These are phyloP conservation scores for Ogataea pignaliae DNA, from an alignment of 805 yeast genomes.

Conservation along the genomic window DNA sequence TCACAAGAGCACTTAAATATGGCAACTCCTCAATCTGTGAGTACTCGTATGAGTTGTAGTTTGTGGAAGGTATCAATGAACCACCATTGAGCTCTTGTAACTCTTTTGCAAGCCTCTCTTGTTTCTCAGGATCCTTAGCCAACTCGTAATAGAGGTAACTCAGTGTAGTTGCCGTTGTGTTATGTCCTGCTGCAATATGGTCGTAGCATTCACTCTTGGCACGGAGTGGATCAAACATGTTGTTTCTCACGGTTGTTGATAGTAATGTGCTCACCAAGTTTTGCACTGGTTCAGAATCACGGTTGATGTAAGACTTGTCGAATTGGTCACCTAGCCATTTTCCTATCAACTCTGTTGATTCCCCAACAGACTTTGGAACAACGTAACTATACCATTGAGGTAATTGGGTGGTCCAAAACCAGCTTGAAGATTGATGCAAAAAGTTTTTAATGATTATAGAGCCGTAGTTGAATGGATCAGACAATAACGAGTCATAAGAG, in stretches of 20 bases:
- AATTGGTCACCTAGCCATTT: slow-evolving; percentile 40
- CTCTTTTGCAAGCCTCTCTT: slow-evolving; percentile 45
- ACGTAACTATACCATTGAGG: slow-evolving; percentile 51
- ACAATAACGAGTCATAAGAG: slow-evolving; percentile 42
- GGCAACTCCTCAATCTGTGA: slow-evolving; percentile 51
- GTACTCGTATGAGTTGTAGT: slow-evolving; percentile 24
- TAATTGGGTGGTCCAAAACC: slow-evolving; percentile 61
- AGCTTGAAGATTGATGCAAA: slow-evolving; percentile 49
- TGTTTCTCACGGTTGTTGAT: slow-evolving; percentile 6
- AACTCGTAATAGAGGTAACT: slow-evolving; percentile 56
- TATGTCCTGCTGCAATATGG: slow-evolving; percentile 75
- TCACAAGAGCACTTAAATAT: slow-evolving; percentile 54
- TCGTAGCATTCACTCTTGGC: slow-evolving; percentile 52
- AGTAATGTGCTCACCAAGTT: slow-evolving; percentile 24
- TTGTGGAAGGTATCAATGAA: slow-evolving; percentile 16
- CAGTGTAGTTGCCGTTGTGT: slow-evolving; percentile 65
- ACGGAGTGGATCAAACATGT: slow-evolving; percentile 14
- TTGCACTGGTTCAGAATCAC: slow-evolving; percentile 14
- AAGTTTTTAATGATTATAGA: slow-evolving; percentile 41
- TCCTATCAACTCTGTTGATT: slow-evolving; percentile 37
- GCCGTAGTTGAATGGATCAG: slow-evolving; percentile 33
- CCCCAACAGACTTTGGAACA: slow-evolving; percentile 36
- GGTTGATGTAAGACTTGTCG: slow-evolving; percentile 12
- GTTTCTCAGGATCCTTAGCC: slow-evolving; percentile 46
- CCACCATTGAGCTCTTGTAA: slow-evolving; percentile 18